Evolutionary conservation across 495 filamentous ascomycete species (phyloP).

Genomic region (Neurospora sp.): DNA sequence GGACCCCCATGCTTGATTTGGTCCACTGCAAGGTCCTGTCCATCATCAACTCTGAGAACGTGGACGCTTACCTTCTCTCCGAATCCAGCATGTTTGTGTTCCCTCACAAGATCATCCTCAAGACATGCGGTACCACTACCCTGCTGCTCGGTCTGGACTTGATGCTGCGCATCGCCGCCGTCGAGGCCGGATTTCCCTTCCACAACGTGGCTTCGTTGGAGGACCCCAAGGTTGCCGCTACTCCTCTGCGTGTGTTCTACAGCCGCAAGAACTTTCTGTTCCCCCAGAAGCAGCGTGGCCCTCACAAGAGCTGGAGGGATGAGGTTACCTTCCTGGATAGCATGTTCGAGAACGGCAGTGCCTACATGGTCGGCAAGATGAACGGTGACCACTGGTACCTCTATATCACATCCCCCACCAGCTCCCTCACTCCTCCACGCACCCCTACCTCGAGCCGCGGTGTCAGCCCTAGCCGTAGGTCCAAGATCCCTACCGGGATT

Average conservation of each 20-base stretch:
- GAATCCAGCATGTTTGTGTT: constrained; percentile 99
- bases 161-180: constrained; percentile 82
- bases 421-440: constrained; percentile 68
- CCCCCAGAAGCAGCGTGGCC: constrained; percentile 86
- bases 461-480: constrained; percentile 21
- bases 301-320: constrained; percentile 94
- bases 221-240: constrained; percentile 60
- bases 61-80: constrained; percentile 94
- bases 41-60: constrained; percentile 83
- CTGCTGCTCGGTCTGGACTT: constrained; percentile 78
- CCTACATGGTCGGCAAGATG: constrained; percentile 99
- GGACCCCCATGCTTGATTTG: constrained; percentile 94
- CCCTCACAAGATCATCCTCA: constrained; percentile 95
- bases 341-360: constrained; percentile 84
- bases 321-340: constrained; percentile 87
- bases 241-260: constrained; percentile 95
- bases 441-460: constrained; percentile 45
- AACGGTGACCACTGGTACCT: constrained; percentile 99
- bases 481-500: constrained; percentile 56
- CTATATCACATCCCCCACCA: constrained; percentile 84
- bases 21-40: constrained; percentile 99
- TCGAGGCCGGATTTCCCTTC: constrained; percentile 75
- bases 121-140: constrained; percentile 98
- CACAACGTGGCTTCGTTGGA: constrained; percentile 36
- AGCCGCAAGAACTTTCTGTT: constrained; percentile 98